Base-by-base conservation (phyloP, 2,329 filamentous ascomycete species). In the Stemphylium beticola region DNA sequence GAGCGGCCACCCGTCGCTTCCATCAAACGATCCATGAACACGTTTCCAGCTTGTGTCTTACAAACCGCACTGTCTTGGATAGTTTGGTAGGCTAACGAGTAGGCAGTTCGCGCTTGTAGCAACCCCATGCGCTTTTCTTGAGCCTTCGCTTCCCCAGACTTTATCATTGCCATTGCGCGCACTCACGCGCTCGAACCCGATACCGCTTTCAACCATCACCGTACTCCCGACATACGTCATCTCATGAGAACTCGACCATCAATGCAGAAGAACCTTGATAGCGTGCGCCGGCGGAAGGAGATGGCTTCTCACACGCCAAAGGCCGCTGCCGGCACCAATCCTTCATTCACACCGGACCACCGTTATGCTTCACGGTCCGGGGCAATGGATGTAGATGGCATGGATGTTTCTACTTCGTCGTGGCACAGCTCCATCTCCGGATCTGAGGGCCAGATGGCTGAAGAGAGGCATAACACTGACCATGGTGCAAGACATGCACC, bases 1-100 rank as follows among this genome's bases (percentile, higher is more conserved):
- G 64, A 71, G 68, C 66, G 49, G 63, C 50, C 62, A 60, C 56
- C 64, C 64, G 67, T 61, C 46, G 52, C 58, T 53, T 53, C 58
- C 60, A 67, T 72, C 71, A 74, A 74, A 74, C 73, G 65, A 46
- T 60, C 60, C 56, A 59, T 58, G 66, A 68, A 74, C 73, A 74
- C 74, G 71, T 74, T 68, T 67, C 65, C 65, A 63, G 67, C 68
- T 71, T 74, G 71, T 71, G 70, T 72, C 63, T 66, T 66, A 60
- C 74, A 75, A 75, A 74, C 72, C 53, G 61, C 62, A 40, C 55
- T 62, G 64, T 72, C 68, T 74, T 73, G 66, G 65, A 71, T 64
- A 62, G 67, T 73, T 70, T 74, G 66, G 65, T 64, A 42, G 55
- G 68, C 73, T 76, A 63, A 76, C 70, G 54, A 63, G 65, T 74